Conservation (phyloP, 768 basidiomycete genomes). For the Myochromella boudieri region DNA sequence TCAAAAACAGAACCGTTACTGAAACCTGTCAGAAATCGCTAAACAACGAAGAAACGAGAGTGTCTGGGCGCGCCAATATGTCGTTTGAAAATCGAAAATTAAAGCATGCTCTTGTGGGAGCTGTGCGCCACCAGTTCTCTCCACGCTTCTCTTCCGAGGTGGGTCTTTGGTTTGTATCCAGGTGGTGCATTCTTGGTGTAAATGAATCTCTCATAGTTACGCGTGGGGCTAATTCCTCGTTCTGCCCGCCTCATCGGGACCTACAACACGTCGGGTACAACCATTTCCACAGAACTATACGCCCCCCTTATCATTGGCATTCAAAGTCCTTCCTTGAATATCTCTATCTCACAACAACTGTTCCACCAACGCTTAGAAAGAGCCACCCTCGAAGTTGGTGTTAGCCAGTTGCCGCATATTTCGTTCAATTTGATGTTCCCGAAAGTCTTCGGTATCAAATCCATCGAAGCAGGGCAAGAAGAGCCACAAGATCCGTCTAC, state of each 20-base stretch:
- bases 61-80: conserved; percentile 33
- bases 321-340: conserved; percentile 38
- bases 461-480: conserved; percentile 14
- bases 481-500: conserved; percentile 17
- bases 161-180: conserved; percentile 19
- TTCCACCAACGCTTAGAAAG: conserved; percentile 47
- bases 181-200: conserved; percentile 15
- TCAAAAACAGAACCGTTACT: conserved; percentile 1
- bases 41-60: conserved; percentile 39
- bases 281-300: conserved; percentile 35
- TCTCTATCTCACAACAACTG: conserved; percentile 50
- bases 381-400: conserved; percentile 42
- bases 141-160: conserved; percentile 57
- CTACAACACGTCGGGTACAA: conserved; percentile 51
- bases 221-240: conserved; percentile 33
- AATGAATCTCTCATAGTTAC: conserved; percentile 14
- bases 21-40: conserved; percentile 46
- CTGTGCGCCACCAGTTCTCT: conserved; percentile 75
- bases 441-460: conserved; percentile 34
- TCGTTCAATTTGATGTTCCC: conserved; percentile 45
- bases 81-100: conserved; percentile 28
- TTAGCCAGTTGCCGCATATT: conserved; percentile 33
- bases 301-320: conserved; percentile 32
- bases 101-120: conserved; percentile 56
- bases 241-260: conserved; percentile 43